A percentile compares a stretch with the other conserved stretches of the same genome.
These are phyloP conservation scores for Oidium heveae DNA, from an alignment of 2,329 filamentous ascomycete species.

Conservation along the genomic window DNA sequence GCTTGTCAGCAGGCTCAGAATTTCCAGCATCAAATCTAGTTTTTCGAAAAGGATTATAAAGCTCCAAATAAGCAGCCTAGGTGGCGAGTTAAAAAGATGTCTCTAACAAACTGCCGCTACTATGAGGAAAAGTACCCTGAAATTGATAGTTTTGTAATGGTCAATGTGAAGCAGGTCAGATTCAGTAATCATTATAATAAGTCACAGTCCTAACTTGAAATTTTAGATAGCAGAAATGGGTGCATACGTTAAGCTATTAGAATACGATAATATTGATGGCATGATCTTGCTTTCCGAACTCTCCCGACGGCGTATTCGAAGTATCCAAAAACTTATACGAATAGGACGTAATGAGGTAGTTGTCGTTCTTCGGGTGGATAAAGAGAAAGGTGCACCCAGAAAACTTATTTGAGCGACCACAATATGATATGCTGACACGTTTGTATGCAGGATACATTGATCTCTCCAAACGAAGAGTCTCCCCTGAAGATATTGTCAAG, in stretches of 20 bases:
- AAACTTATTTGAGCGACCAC: not conserved
- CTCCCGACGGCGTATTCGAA: constrained; percentile 90
- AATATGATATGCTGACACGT: not conserved
- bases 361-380: constrained; percentile 93
- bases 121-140: constrained; percentile 96
- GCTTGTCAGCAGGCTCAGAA: too few relatives aligned
- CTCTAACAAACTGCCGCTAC: constrained; percentile 87
- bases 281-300: constrained; percentile 98
- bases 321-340: constrained; percentile 95
- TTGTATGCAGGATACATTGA: constrained; percentile 58
- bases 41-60: not conserved
- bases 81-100: constrained; percentile 36
- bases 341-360: constrained; percentile 97
- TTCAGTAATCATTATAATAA: not conserved
- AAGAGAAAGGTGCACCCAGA: constrained; percentile 56
- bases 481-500: constrained; percentile 89
- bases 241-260: constrained; percentile 95
- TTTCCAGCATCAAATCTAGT: too few relatives aligned
- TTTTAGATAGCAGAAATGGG: constrained; percentile 93
- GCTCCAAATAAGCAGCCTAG: not conserved
- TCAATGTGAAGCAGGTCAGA: constrained; percentile 89
- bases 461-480: constrained; percentile 93
- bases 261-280: constrained; percentile 99
- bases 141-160: constrained; percentile 99
- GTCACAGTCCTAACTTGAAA: constrained; percentile 3